Base-by-base conservation (phyloP, 441 rosid species). In the Erodium chrysanthum region DNA sequence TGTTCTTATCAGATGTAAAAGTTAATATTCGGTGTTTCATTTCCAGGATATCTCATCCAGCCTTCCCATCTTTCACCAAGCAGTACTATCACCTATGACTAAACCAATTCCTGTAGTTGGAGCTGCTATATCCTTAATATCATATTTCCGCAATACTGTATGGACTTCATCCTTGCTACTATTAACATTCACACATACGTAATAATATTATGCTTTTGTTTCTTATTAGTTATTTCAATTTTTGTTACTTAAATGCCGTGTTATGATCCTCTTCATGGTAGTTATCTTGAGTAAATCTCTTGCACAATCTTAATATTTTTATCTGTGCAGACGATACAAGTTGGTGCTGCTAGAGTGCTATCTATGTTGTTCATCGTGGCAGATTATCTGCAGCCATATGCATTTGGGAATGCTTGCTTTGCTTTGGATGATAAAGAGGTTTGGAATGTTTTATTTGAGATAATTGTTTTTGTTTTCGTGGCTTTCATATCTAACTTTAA, bases 391-490 rank as follows among this genome's bases (percentile, higher is more conserved):
- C 89, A 86, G 75, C 85, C 84, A 62, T 64, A 78, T 75, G 59
- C 74, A 64, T 73, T 84, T 71, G 81, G 82, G 71, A 84, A 78
- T 67, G 73, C 84, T 63, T 82, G 85, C 81, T 84, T 94, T 77
- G 86, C 83, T 79, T 81, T 86, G 66, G 92, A 86, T 70, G 84
- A 86, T 73, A 77, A 84, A 68, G 90, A 87, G 95, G 97, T 91
- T 82, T 68, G 78, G 5, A 21, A 21, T 70, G 67, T 75, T 54
- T 23, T 69, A 50, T 76, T 70, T 65, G 25, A 73, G 52, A 59
- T 67, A 56, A 60, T 64, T 69, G 63, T 65, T 69, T 60, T 54
- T 8, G 63, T 37, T 40, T 10, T 40, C 14, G 58, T 66, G 22
- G 15, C 67, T 77, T 67, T 66, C 61, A 70, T 35, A 58, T 69